Percentiles rank a stretch among this genome's conserved stretches.
phyloP scores from a whole-genome alignment of 495 filamentous ascomycete genomes.

The Monascus purpureus region DNA sequence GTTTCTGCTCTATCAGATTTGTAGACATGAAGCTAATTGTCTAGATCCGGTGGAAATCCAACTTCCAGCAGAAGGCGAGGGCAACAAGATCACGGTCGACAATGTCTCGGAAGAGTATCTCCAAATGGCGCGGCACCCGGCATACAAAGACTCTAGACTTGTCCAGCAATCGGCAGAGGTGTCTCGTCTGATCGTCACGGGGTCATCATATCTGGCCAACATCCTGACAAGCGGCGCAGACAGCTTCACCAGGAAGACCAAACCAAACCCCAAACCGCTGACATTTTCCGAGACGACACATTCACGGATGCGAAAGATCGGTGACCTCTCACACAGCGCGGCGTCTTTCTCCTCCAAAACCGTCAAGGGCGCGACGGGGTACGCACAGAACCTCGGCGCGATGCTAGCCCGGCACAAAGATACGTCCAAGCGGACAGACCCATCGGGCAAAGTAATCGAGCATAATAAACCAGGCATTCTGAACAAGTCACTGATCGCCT shows the following conservation, averaged over 20 bases:
- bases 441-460: conserved; percentile 47
- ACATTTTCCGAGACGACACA: conserved; percentile 81
- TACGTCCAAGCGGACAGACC: conserved; percentile 24
- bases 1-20: too few relatives aligned
- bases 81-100: conserved; percentile 54
- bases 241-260: conserved; percentile 61
- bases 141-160: conserved; percentile 72
- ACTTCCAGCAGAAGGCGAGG: conserved; percentile 58
- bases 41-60: conserved; percentile 84
- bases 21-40: too few relatives aligned
- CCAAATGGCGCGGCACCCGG: conserved; percentile 68
- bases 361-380: conserved; percentile 61
- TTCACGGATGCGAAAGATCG: conserved; percentile 70
- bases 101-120: conserved; percentile 72
- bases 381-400: conserved; percentile 83
- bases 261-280: conserved; percentile 63
- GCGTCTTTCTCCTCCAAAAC: conserved; percentile 73
- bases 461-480: conserved; percentile 74
- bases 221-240: conserved; percentile 63
- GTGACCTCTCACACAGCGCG: conserved; percentile 60
- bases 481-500: conserved; percentile 93
- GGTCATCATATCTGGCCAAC: conserved; percentile 63
- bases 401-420: conserved; percentile 48
- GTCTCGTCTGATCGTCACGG: conserved; percentile 85
- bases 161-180: conserved; percentile 84